phyloP scores from a whole-genome alignment of 2,329 filamentous ascomycete genomes.

The Cercospora citrullina region DNA sequence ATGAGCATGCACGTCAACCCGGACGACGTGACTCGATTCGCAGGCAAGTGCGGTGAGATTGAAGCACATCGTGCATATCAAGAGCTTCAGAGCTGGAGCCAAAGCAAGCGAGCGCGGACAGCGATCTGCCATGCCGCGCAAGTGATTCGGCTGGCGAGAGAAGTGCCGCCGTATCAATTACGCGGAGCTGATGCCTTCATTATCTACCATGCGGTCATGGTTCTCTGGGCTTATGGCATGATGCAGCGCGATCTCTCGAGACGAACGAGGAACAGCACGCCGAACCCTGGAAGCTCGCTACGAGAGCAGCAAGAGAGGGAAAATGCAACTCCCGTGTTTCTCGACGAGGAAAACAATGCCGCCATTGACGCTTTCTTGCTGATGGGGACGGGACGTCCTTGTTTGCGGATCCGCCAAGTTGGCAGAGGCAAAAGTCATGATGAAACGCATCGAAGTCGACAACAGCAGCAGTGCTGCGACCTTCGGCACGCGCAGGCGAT shows the following conservation, averaged over 20 bases:
- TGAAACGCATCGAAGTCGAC: not conserved
- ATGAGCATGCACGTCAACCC: slow-evolving; percentile 25
- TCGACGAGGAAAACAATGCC: slow-evolving; percentile 19
- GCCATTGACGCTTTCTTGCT: slow-evolving; percentile 19
- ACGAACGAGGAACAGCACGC: slow-evolving; percentile 15
- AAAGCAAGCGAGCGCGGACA: slow-evolving; percentile 22
- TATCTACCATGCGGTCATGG: slow-evolving; percentile 26
- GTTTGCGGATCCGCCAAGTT: slow-evolving; percentile 16
- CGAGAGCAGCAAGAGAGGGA: not conserved
- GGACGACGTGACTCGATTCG: slow-evolving; percentile 25
- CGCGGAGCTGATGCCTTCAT: slow-evolving; percentile 25
- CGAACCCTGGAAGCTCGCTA: not conserved
- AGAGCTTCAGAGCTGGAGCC: slow-evolving; percentile 22
- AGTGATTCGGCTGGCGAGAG: slow-evolving; percentile 18
- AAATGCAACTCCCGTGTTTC: slow-evolving; percentile 3
- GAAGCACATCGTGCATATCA: slow-evolving; percentile 29
- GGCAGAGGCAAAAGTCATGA: not conserved
- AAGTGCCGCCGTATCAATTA: slow-evolving; percentile 23
- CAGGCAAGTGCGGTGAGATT: slow-evolving; percentile 26
- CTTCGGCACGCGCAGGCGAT: slow-evolving; percentile 22
- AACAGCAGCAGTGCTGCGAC: slow-evolving; percentile 15
- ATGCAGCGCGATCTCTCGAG: slow-evolving; percentile 19
- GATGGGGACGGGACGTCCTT: slow-evolving; percentile 21
- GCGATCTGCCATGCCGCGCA: slow-evolving; percentile 28
- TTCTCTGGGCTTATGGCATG: slow-evolving; percentile 28